Percentiles rank a stretch among this genome's conserved stretches.
These are phyloP conservation scores for Solanum paucissectum DNA, from an alignment of 257 asterid genomes.

Conservation along the genomic window DNA sequence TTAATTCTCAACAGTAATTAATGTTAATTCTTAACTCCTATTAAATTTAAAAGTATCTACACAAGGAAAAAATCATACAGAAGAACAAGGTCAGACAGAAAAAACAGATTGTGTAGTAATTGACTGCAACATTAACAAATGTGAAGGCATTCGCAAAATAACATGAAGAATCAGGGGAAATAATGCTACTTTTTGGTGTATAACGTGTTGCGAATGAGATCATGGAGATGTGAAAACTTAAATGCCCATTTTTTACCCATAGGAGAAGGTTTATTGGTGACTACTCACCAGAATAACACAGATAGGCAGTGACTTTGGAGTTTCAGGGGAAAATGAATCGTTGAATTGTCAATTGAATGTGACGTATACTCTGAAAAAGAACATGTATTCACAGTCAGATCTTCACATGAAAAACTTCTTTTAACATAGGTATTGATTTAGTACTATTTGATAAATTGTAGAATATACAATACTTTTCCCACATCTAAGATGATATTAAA, in stretches of 20 bases:
- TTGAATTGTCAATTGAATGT: slow-evolving; percentile 6
- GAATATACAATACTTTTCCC: too few species aligned
- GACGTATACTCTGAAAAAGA: slow-evolving; percentile 58
- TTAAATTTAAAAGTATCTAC: too few species aligned
- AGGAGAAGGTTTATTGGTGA: slow-evolving; percentile 29
- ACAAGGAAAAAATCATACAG: too few species aligned
- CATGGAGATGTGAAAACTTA: slow-evolving; percentile 13
- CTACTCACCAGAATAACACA: not conserved
- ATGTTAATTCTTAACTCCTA: too few species aligned
- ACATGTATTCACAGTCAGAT: slow-evolving; percentile 45
- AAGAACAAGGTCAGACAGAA: too few species aligned
- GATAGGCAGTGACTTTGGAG: not conserved
- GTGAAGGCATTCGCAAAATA: slow-evolving; percentile 19
- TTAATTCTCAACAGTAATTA: too few species aligned
- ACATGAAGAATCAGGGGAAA: not conserved
- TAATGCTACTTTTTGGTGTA: slow-evolving; percentile 28
- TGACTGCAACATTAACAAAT: slow-evolving; percentile 41
- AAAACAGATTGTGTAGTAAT: slow-evolving; percentile 10
- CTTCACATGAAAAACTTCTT: not conserved
- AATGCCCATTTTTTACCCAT: slow-evolving; percentile 49
- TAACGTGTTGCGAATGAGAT: not conserved
- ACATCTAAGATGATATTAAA: too few species aligned
- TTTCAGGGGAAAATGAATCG: not conserved
- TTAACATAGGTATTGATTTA: too few species aligned
- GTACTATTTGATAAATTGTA: too few species aligned